A percentile compares a stretch with the other conserved stretches of the same genome.
These are phyloP conservation scores for Gypsophila paniculata DNA, from an alignment of 179 eudicot species.

Conservation along the genomic window DNA sequence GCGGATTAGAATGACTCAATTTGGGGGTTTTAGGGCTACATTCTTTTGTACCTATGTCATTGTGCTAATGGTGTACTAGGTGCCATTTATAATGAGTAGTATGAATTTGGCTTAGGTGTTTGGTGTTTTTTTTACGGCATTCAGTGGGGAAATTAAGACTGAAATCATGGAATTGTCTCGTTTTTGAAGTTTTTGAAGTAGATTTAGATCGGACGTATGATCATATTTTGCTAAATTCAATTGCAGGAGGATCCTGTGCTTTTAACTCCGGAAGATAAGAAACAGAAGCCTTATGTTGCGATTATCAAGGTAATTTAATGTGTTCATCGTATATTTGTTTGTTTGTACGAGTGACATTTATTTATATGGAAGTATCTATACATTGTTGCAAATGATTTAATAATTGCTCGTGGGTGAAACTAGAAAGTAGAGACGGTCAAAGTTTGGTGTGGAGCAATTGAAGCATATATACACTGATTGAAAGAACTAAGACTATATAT, in stretches of 20 bases:
- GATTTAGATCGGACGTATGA: neutral
- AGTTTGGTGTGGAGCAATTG: neutral
- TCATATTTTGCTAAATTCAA: neutral
- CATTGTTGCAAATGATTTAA: too few species aligned
- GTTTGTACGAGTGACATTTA: neutral
- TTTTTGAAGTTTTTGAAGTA: neutral
- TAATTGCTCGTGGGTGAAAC: too few species aligned
- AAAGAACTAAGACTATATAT: too few species aligned
- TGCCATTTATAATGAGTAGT: too few species aligned
- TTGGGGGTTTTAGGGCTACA: neutral
- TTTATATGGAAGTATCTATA: too few species aligned
- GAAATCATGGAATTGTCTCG: too few species aligned
- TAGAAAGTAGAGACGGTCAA: neutral
- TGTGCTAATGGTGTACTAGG: too few species aligned
- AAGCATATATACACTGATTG: neutral
- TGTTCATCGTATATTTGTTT: neutral
- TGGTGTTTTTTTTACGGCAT: too few species aligned
- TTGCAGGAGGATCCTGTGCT: constrained; percentile 90
- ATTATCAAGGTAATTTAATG: constrained; percentile 62
- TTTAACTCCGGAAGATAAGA: constrained; percentile 63
- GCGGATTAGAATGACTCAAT: neutral
- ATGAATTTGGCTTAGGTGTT: neutral
- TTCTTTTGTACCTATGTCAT: neutral
- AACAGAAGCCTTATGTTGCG: constrained; percentile 93
- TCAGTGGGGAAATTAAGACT: too few species aligned